phyloP scores from a whole-genome alignment of 305 asterid species.

The Rubia tinctorum region DNA sequence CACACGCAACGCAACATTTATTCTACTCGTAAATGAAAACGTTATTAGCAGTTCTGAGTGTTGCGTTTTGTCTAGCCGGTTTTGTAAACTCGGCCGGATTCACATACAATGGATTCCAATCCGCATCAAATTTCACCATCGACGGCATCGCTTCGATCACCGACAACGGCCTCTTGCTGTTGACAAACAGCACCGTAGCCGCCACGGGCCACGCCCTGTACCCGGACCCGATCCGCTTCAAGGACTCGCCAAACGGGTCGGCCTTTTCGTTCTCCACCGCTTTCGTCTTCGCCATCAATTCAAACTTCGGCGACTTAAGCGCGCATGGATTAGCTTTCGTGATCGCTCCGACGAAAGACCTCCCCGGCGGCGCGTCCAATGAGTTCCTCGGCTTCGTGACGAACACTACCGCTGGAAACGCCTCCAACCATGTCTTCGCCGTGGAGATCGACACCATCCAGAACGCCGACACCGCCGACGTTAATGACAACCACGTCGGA shows the following conservation, averaged over 20 bases:
- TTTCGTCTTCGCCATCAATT: conserved; percentile 18
- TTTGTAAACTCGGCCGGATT: not conserved
- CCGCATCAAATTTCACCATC: not conserved
- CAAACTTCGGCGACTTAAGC: conserved; percentile 4
- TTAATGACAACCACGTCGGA: conserved; percentile 55
- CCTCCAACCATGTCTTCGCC: conserved; percentile 39
- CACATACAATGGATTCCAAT: conserved; percentile 7
- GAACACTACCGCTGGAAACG: conserved; percentile 35
- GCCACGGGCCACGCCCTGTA: conserved; percentile 15
- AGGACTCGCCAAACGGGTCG: not conserved
- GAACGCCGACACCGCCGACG: conserved; percentile 33
- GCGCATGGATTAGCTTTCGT: conserved; percentile 51
- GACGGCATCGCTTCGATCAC: conserved; percentile 4
- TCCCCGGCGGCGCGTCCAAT: conserved; percentile 29
- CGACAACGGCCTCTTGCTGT: conserved; percentile 1
- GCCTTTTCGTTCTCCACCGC: conserved; percentile 20
- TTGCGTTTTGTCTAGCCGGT: not conserved
- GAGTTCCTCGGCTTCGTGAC: conserved; percentile 47
- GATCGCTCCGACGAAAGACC: conserved; percentile 32
- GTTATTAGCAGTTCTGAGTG: not conserved
- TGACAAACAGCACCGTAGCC: not conserved
- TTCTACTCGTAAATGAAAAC: not conserved
- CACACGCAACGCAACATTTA: not conserved
- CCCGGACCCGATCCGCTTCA: conserved; percentile 3
- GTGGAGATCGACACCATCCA: conserved; percentile 50